A percentile compares a stretch with the other conserved stretches of the same genome.
Conservation (phyloP, 441 rosid genomes). For the Pelargonium cotyledonis region DNA sequence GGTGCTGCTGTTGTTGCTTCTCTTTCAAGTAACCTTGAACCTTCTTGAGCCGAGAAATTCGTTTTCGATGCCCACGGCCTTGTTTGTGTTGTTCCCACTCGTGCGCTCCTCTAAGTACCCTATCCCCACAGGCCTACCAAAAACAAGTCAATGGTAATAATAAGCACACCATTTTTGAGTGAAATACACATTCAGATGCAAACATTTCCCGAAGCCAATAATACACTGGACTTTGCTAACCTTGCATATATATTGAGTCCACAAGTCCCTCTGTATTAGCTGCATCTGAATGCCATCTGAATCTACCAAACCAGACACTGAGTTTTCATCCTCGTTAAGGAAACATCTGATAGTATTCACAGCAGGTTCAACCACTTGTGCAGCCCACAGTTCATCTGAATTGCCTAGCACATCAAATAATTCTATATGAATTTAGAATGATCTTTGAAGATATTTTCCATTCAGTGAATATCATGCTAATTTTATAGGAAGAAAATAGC, state of each 20-base stretch:
- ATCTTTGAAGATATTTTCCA: not conserved
- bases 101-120: constrained; percentile 73
- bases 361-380: constrained; percentile 57
- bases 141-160: not conserved
- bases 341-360: constrained; percentile 39
- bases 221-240: constrained; percentile 25
- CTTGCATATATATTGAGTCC: constrained; percentile 80
- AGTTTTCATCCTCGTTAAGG: constrained; percentile 28
- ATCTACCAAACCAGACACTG: constrained; percentile 12
- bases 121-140: constrained; percentile 74
- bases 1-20: constrained; percentile 21
- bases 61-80: constrained; percentile 78
- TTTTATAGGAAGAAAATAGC: constrained; percentile 7
- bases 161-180: no score
- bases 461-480: not conserved
- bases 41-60: constrained; percentile 42
- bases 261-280: constrained; percentile 49
- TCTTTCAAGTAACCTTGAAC: constrained; percentile 17
- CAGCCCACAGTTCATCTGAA: constrained; percentile 63
- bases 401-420: constrained; percentile 32
- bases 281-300: constrained; percentile 12
- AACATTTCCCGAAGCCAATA: not conserved
- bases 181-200: not conserved
- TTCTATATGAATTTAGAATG: constrained; percentile 8
- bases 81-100: constrained; percentile 88